A percentile compares a stretch with the other conserved stretches of the same genome.
These are phyloP conservation scores for Simplicillium sp. DNA, from an alignment of 2,329 filamentous ascomycete species.

Conservation along the genomic window DNA sequence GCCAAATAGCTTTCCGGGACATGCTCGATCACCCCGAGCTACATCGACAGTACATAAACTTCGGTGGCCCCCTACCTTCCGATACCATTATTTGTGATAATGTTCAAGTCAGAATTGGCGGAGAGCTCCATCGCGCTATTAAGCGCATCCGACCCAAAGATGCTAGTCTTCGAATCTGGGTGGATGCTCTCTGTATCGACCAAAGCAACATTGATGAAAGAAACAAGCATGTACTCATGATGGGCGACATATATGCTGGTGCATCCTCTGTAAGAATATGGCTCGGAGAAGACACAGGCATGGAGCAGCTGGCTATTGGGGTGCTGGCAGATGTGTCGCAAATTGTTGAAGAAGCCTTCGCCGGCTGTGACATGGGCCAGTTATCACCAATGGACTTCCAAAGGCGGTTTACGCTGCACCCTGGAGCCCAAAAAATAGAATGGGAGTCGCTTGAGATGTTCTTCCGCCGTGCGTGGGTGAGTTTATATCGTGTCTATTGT, in stretches of 20 bases:
- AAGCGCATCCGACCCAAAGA: constrained; percentile 1
- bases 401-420: too few relatives aligned
- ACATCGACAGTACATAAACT: too few relatives aligned
- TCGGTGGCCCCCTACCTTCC: too few relatives aligned
- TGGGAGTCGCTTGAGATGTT: too few relatives aligned
- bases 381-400: too few relatives aligned
- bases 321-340: too few relatives aligned
- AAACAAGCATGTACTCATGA: constrained; percentile 8
- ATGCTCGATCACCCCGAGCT: too few relatives aligned
- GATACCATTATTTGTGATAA: constrained; percentile 3
- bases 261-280: constrained; percentile 6
- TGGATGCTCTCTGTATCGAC: constrained; percentile 9
- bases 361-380: too few relatives aligned
- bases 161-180: constrained; percentile 2
- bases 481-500: too few relatives aligned
- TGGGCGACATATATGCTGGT: constrained; percentile 6
- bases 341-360: too few relatives aligned
- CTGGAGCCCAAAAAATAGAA: too few relatives aligned
- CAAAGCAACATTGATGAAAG: constrained; percentile 6
- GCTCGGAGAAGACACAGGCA: constrained; percentile 7
- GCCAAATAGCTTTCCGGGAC: background rate
- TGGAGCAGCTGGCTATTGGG: constrained; percentile 1
- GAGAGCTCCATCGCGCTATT: constrained; percentile 6
- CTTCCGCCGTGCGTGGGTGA: too few relatives aligned
- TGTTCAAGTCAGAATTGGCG: constrained; percentile 3